These are phyloP conservation scores for Globisporangium lucens DNA, from an alignment of 352 stramenopile species.

Conservation along the genomic window DNA sequence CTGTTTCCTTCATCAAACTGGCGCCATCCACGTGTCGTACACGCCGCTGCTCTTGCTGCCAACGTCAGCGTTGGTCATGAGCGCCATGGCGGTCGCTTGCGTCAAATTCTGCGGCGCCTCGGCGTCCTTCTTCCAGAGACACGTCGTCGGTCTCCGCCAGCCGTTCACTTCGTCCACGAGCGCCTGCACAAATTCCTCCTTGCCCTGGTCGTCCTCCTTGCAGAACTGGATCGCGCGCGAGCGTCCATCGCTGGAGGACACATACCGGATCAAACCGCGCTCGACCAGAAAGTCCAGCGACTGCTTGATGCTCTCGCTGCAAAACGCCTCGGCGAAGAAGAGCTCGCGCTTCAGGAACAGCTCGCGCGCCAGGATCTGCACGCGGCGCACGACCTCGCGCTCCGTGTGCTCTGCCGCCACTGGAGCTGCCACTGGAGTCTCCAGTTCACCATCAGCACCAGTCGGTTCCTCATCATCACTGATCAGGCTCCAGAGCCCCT, in stretches of 20 bases:
- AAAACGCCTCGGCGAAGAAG: constrained; percentile 62
- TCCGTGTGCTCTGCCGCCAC: constrained; percentile 24
- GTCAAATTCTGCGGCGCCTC: not conserved
- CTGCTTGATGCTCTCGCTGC: constrained; percentile 76
- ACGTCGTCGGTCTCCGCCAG: constrained; percentile 40
- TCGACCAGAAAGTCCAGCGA: constrained; percentile 63
- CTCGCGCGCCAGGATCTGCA: constrained; percentile 53
- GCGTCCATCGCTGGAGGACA: constrained; percentile 26
- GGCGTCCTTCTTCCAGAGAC: constrained; percentile 36
- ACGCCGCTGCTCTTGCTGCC: constrained; percentile 12
- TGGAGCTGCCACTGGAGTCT: constrained; percentile 3
- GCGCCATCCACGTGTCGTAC: constrained; percentile 33
- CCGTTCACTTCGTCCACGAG: constrained; percentile 40
- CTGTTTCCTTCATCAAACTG: not conserved
- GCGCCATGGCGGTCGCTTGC: constrained; percentile 7
- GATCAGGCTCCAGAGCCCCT: constrained; percentile 43
- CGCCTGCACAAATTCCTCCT: constrained; percentile 20
- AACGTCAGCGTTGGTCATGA: constrained; percentile 3
- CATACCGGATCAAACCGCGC: constrained; percentile 33
- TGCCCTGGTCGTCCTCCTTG: not conserved
- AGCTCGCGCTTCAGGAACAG: constrained; percentile 43
- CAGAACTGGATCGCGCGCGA: constrained; percentile 29
- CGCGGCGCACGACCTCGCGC: constrained; percentile 44
- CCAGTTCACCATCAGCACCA: not conserved
- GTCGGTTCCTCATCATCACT: not conserved